Conservation (phyloP, 371 early-diverging fungal genomes). For the Mucor irregularis region DNA sequence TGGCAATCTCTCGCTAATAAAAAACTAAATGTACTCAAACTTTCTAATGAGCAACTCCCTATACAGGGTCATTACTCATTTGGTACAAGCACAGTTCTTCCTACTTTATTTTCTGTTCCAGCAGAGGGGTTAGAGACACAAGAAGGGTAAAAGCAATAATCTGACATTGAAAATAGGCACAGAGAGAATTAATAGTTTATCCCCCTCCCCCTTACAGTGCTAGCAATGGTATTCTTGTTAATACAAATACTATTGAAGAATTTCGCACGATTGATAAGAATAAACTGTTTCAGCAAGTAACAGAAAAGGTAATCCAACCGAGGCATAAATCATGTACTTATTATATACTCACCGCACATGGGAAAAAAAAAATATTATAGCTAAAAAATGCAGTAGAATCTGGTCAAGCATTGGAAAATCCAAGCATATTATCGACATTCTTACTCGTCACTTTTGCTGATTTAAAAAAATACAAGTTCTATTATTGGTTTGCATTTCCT, state of each 20-base stretch:
- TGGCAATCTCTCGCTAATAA: slow-evolving; percentile 83
- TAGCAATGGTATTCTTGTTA: slow-evolving; percentile 66
- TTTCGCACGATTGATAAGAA: slow-evolving; percentile 81
- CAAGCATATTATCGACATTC: slow-evolving; percentile 67
- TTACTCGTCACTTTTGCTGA: slow-evolving; percentile 87
- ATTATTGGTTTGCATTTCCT: slow-evolving; percentile 94
- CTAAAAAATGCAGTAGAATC: slow-evolving; percentile 68
- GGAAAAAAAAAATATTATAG: slow-evolving; percentile 29
- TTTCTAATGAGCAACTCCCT: slow-evolving; percentile 62
- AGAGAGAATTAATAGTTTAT: slow-evolving; percentile 1
- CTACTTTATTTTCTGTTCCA: slow-evolving; percentile 34
- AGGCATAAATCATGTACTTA: too few relatives aligned
- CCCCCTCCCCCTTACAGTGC: slow-evolving; percentile 33
- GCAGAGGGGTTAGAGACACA: slow-evolving; percentile 31
- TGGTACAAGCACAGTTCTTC: slow-evolving; percentile 38
- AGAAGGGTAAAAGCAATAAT: not conserved
- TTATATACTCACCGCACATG: too few relatives aligned
- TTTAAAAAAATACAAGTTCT: slow-evolving; percentile 90
- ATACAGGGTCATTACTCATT: slow-evolving; percentile 69
- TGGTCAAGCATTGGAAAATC: slow-evolving; percentile 64
- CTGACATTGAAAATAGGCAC: not conserved
- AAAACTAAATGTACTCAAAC: slow-evolving; percentile 79
- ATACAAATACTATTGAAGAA: slow-evolving; percentile 92
- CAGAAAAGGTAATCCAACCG: slow-evolving; percentile 53
- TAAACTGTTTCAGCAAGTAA: slow-evolving; percentile 59